phyloP scores from a whole-genome alignment of 306 rosid species.

The Quercus berberidifolia region DNA sequence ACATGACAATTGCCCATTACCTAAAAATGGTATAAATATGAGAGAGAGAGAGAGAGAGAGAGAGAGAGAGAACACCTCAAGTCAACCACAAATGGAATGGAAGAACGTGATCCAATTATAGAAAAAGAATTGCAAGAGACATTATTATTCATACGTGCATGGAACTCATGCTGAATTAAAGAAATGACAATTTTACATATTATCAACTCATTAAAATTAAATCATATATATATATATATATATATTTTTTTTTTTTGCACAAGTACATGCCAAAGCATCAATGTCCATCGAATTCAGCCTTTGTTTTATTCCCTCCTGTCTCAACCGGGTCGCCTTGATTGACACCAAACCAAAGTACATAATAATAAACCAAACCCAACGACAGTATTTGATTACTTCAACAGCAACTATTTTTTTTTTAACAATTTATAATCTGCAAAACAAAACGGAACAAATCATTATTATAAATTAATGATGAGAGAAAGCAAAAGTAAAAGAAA shows the following conservation, averaged over 20 bases:
- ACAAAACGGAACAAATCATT: background rate
- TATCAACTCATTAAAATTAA: background rate
- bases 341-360: background rate
- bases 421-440: constrained; percentile 8
- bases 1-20: no score
- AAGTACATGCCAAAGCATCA: background rate
- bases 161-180: no score
- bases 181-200: background rate
- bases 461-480: background rate
- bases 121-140: no score
- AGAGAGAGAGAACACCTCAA: no score
- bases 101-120: no score
- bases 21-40: no score
- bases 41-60: no score
- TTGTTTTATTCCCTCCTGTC: background rate
- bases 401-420: constrained; percentile 3
- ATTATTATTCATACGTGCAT: no score
- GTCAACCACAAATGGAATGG: no score
- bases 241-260: background rate
- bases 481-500: no score
- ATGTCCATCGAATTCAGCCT: background rate
- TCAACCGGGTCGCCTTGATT: background rate
- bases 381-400: background rate
- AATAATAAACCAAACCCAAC: background rate
- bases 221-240: background rate